Evolutionary conservation across 2,329 filamentous ascomycete species (phyloP).

Genomic region (Colletotrichum sp.): DNA sequence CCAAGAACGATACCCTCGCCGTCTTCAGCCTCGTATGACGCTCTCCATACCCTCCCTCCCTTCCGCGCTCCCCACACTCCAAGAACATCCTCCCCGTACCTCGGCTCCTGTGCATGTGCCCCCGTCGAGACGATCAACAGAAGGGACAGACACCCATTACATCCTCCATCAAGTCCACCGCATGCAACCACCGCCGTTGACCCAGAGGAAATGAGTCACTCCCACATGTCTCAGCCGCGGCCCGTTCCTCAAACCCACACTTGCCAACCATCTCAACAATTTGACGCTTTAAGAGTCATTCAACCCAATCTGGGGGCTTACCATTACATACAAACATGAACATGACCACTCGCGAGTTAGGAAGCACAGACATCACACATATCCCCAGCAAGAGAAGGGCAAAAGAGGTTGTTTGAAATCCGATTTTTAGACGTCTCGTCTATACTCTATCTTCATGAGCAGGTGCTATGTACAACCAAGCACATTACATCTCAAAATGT

Average conservation of each 20-base stretch:
- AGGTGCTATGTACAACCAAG: constrained; percentile 17
- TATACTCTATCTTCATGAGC: constrained; percentile 16
- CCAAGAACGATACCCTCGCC: no score
- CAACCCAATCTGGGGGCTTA: neutral
- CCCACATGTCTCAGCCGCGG: neutral
- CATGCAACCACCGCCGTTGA: neutral
- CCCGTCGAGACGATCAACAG: neutral
- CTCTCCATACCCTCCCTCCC: neutral
- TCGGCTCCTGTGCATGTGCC: neutral
- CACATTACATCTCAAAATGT: constrained; percentile 9
- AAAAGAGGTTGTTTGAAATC: constrained; percentile 1
- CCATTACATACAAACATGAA: neutral
- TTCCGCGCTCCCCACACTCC: no score
- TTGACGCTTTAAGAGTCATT: neutral
- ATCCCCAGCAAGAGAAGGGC: neutral
- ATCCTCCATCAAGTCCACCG: neutral
- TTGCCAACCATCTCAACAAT: neutral
- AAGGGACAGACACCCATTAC: neutral
- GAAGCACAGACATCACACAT: neutral
- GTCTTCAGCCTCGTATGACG: neutral
- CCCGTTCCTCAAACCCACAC: neutral
- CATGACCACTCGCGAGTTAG: neutral
- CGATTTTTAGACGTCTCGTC: constrained; percentile 18
- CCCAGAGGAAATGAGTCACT: neutral
- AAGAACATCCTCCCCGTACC: neutral